Base-by-base conservation (phyloP, 2,329 filamentous ascomycete genomes). In the Shiraia bambusicola region DNA sequence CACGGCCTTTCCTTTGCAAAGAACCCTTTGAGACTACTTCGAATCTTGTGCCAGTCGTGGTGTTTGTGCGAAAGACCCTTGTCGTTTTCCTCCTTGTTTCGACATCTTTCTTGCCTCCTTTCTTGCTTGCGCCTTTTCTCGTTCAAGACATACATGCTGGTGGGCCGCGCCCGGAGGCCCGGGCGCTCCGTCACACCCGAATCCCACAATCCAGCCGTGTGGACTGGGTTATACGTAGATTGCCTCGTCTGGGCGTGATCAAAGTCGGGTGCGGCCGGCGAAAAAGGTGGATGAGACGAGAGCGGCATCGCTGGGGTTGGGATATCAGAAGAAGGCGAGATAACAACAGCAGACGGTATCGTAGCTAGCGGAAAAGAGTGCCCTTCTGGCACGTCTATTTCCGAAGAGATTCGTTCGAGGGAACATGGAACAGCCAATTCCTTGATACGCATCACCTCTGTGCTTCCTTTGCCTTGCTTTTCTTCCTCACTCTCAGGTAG, bases 141-240 rank as follows among this genome's bases (percentile, higher is more conserved):
- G 17, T 60, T 64, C 34, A 63, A 47, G 19, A 65, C 56, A 7
- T 63, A 56, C 54, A 67, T 54, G 47, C 65, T 66, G 1, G 63
- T 66, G 2, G 63, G 63, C 13, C 61, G 53, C 12, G 41, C 45
- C 37, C 61, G 64, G n/a, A 63, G 35, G 1, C 58, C 50, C 2
- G 53, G 46, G 8, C 56, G 56, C 6, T 66, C 61, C 0, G 49
- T 45, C 7, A 66, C 57, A 1, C 63, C 63, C 2, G 62, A 68
- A 34, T 67, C 65, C 65, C 65, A 69, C 30, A 69, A 34, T 4
- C 65, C 63, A 6, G 61, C 54, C n/a, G 65, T 67, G 1, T 55
- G 59, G 12, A 66, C 46, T 3, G 65, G 64, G 24, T 65, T 56
- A 47, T 61, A 65, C 0, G 62, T 59, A 2, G 62, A 67, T 22